phyloP scores from a whole-genome alignment of 1,284 basidiomycete genomes.

The Heterobasidion irregulare region DNA sequence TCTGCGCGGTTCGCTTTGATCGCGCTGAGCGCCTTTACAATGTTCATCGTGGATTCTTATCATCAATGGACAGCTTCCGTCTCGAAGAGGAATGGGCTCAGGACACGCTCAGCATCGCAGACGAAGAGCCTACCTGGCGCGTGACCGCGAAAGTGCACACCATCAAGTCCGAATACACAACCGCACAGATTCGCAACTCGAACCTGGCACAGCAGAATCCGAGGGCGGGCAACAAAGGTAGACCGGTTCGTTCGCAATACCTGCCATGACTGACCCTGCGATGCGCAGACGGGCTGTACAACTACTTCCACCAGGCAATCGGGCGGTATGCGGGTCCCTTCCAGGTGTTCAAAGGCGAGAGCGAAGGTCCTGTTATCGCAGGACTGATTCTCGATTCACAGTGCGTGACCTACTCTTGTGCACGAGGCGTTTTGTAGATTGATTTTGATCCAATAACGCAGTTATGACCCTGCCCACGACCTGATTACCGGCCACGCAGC shows the following conservation, averaged over 20 bases:
- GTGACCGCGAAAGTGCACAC: slow-evolving; percentile 1
- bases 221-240: neutral
- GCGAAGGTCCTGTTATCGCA: neutral
- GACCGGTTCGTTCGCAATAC: neutral
- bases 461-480: neutral
- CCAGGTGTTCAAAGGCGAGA: neutral
- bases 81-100: slow-evolving; percentile 2
- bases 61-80: neutral
- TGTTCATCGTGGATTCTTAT: neutral
- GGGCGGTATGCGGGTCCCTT: neutral
- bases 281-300: neutral
- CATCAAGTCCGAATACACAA: neutral
- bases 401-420: neutral
- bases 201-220: neutral
- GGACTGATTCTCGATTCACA: neutral
- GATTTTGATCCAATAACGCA: neutral
- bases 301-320: neutral
- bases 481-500: slow-evolving; percentile 1
- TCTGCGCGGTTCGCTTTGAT: neutral
- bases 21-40: neutral
- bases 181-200: neutral
- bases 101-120: neutral
- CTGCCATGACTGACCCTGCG: too few species aligned
- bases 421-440: neutral
- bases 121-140: neutral